Evolutionary conservation across 2,329 filamentous ascomycete species (phyloP).

Genomic region (Alternaria sp.): DNA sequence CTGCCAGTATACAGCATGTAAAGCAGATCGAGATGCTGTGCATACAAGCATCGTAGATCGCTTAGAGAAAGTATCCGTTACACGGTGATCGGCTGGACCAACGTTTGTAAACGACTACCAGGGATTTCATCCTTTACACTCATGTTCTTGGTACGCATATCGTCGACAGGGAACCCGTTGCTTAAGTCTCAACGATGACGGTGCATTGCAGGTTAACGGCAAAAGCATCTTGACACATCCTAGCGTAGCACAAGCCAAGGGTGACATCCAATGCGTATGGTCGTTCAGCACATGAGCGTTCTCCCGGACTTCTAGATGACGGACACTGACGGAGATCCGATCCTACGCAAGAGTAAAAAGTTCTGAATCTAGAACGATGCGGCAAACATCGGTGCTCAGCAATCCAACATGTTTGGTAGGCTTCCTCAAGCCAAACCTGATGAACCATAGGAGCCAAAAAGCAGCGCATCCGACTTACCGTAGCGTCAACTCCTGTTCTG

Average conservation of each 20-base stretch:
- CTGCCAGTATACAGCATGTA: conserved; percentile 72
- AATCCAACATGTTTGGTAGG: conserved; percentile 2
- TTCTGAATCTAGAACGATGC: background rate
- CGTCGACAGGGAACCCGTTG: background rate
- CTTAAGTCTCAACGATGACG: background rate
- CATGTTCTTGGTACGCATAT: background rate
- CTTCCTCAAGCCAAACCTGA: conserved; percentile 1
- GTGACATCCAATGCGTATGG: background rate
- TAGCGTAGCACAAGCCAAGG: conserved; percentile 1
- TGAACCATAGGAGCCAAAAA: background rate
- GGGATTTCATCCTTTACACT: background rate
- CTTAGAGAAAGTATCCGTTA: conserved; percentile 6
- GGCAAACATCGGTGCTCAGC: background rate
- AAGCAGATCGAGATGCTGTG: conserved; percentile 18
- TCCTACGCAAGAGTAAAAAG: background rate
- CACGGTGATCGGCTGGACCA: conserved; percentile 7
- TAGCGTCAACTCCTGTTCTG: conserved; percentile 16
- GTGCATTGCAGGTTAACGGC: background rate
- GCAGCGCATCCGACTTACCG: background rate
- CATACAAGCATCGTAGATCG: conserved; percentile 10
- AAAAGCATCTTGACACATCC: conserved; percentile 6
- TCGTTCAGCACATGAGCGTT: background rate
- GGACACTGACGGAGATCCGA: background rate
- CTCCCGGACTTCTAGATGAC: background rate
- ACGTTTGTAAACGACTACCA: background rate